Percentiles rank a stretch among this genome's conserved stretches.
These are phyloP conservation scores for Tephrocybe rancida DNA, from an alignment of 768 basidiomycete species.

Conservation along the genomic window DNA sequence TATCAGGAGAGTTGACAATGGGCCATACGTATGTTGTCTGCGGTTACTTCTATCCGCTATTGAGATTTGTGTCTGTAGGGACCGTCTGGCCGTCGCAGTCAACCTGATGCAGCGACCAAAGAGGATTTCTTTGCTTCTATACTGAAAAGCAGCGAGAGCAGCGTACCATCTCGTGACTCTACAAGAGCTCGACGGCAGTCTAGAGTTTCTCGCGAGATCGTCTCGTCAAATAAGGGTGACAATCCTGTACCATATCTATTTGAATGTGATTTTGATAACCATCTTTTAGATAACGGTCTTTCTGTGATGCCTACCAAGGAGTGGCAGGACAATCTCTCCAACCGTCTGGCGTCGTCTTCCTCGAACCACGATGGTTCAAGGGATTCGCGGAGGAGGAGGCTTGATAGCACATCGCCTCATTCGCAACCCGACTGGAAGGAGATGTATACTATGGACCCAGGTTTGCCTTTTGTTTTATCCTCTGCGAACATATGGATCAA, in stretches of 20 bases:
- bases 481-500: neutral
- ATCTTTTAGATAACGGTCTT: constrained; percentile 54
- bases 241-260: constrained; percentile 6
- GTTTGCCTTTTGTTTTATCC: constrained; percentile 4
- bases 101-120: constrained; percentile 65
- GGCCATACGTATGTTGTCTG: constrained; percentile 66
- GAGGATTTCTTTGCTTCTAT: constrained; percentile 82
- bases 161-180: constrained; percentile 46
- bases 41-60: neutral
- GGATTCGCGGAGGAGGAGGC: constrained; percentile 19
- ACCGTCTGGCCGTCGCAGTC: constrained; percentile 64
- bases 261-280: constrained; percentile 1
- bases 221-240: constrained; percentile 67
- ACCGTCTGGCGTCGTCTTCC: constrained; percentile 45
- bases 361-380: constrained; percentile 22
- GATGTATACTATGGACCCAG: constrained; percentile 59
- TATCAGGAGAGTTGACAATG: constrained; percentile 71
- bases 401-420: constrained; percentile 32
- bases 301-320: constrained; percentile 69
- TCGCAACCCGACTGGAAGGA: constrained; percentile 53
- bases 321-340: constrained; percentile 77
- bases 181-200: constrained; percentile 73
- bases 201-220: constrained; percentile 76
- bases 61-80: constrained; percentile 44
- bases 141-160: constrained; percentile 55